These are phyloP conservation scores for Aspergillus cristatus DNA, from an alignment of 495 filamentous ascomycete species.

Conservation along the genomic window DNA sequence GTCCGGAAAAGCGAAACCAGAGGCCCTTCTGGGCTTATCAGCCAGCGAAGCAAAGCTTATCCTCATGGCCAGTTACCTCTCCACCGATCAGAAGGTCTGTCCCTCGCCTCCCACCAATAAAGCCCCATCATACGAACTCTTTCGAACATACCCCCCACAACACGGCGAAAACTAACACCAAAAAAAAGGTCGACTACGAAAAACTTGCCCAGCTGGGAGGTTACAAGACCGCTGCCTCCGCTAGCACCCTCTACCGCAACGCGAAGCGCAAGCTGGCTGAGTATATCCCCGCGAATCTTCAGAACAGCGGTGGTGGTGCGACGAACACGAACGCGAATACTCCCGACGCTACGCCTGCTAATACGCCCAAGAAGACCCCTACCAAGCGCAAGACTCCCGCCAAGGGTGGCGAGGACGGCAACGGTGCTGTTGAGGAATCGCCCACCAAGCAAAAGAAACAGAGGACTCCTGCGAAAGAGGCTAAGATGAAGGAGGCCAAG, in stretches of 20 bases:
- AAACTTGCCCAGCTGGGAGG: constrained; percentile 23
- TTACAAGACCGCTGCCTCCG: constrained; percentile 27
- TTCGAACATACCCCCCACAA: too few species aligned
- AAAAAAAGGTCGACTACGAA: constrained; percentile 27
- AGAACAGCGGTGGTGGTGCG: neutral
- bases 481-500: too few species aligned
- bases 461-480: neutral
- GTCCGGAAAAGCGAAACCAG: constrained; percentile 10
- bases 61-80: constrained; percentile 13
- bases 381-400: constrained; percentile 13
- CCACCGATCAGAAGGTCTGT: constrained; percentile 13
- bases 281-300: neutral
- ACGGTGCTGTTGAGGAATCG: neutral
- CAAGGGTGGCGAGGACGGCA: neutral
- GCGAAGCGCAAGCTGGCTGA: constrained; percentile 19
- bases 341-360: neutral
- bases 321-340: neutral
- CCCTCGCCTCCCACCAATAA: neutral
- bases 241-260: constrained; percentile 15
- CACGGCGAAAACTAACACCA: too few species aligned
- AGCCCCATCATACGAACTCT: neutral
- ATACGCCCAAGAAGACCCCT: constrained; percentile 12
- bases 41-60: constrained; percentile 13
- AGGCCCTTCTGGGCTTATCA: constrained; percentile 12
- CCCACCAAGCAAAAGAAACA: neutral